Percentiles rank a stretch among this genome's conserved stretches.
Conservation (phyloP, 345 rosid species). For the Syzygium oleosum region DNA sequence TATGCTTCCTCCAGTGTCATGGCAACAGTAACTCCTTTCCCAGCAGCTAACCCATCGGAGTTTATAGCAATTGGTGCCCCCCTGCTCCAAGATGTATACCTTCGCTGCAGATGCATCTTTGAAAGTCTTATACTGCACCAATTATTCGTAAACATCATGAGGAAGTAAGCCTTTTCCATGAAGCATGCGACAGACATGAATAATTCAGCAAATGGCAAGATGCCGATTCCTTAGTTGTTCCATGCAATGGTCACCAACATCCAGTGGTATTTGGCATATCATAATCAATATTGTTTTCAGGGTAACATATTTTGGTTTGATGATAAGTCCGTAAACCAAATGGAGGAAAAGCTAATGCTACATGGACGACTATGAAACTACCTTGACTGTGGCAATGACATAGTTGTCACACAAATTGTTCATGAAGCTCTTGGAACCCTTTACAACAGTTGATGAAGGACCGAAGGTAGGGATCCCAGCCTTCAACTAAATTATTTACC, state of each 20-base stretch:
- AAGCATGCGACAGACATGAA: neutral
- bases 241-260: neutral
- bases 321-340: neutral
- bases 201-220: neutral
- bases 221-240: neutral
- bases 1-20: constrained; percentile 66
- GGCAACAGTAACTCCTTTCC: constrained; percentile 84
- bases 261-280: neutral
- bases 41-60: constrained; percentile 93
- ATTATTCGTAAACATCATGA: neutral
- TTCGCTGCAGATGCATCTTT: constrained; percentile 56
- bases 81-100: constrained; percentile 60
- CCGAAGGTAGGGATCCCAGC: constrained; percentile 80
- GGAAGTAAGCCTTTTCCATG: neutral
- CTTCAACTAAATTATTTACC: constrained; percentile 49
- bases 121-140: constrained; percentile 58
- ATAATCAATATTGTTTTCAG: neutral
- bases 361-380: constrained; percentile 5
- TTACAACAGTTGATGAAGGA: constrained; percentile 90
- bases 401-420: constrained; percentile 76
- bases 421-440: constrained; percentile 95
- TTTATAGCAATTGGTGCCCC: constrained; percentile 68
- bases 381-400: constrained; percentile 90
- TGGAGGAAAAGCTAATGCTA: neutral
- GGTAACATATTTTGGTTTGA: neutral